Evolutionary conservation across 371 early-diverging fungal genomes (phyloP), one percentile per base, ranked within the genome.

Genomic region (Basidiobolus meristosporus): DNA sequence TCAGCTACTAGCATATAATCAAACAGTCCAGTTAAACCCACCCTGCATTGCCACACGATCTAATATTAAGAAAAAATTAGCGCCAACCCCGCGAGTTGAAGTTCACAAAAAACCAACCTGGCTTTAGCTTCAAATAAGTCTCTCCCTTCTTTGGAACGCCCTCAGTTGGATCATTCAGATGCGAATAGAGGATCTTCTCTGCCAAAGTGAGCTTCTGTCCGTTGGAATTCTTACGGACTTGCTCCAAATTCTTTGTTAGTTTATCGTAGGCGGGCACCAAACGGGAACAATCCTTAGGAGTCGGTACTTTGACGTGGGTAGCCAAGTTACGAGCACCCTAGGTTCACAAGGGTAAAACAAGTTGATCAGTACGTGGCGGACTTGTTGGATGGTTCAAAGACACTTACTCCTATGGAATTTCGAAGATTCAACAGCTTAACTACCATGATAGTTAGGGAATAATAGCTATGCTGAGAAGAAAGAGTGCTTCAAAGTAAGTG

Each of bases 111-210:
- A 30, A 17, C 32, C 55, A 63, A 74, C 74, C 79, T 45, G 81
- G 81, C 14, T 63, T 65, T 38, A 81, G 47, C 50, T 74, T 72
- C 33, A 82, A 50, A 40, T 78, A 78, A 2, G 75, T 70, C 42
- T 73, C 65, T 16, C 79, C 80, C 22, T 76, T 62, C 10, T 75
- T 62, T 12, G 77, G 77, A 6, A 69, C 53, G 31, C 7, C 41
- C 3, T 41, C 16, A 9, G 32, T 76, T 54, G 62, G 69, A 37
- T 90, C 74, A 36, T 81, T 76, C 54, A 92, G 63, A 60, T 95
- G 96, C 37, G 89, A 76, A 47, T 89, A 92, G 16, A 95, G 71
- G 40, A 90, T 77, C 75, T 95, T 95, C 46, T 95, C 91, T 2
- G 91, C 84, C 30, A 91, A 63, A 9, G 91, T 90, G 45, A 93